These are phyloP conservation scores for Staphylotrichum longicolle DNA, from an alignment of 495 filamentous ascomycete species.

Conservation along the genomic window DNA sequence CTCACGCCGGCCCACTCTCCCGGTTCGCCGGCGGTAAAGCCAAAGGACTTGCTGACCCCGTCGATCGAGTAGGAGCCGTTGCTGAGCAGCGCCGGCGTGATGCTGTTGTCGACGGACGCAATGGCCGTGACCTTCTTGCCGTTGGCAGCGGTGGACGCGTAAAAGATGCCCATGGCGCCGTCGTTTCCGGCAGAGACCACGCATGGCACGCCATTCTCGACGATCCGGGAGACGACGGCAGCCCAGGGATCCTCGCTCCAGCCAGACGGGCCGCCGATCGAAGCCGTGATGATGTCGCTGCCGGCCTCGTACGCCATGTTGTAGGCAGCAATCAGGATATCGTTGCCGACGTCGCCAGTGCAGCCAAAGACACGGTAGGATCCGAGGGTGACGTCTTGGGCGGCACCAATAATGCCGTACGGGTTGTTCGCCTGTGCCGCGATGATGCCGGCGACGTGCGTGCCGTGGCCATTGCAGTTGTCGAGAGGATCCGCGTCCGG, in stretches of 20 bases:
- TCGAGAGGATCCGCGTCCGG: conserved; percentile 50
- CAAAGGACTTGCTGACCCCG: conserved; percentile 32
- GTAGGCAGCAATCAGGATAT: conserved; percentile 56
- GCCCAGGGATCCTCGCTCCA: conserved; percentile 58
- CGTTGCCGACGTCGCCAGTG: conserved; percentile 45
- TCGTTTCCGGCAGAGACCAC: conserved; percentile 57
- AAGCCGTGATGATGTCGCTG: conserved; percentile 59
- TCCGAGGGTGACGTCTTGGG: conserved; percentile 53
- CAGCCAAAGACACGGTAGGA: conserved; percentile 58
- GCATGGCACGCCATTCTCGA: conserved; percentile 54
- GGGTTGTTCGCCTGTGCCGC: conserved; percentile 51
- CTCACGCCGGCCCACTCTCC: conserved; percentile 40
- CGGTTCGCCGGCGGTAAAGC: conserved; percentile 42
- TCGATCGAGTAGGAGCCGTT: conserved; percentile 37
- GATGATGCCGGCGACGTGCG: conserved; percentile 54
- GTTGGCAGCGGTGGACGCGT: conserved; percentile 53
- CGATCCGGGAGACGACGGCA: conserved; percentile 52
- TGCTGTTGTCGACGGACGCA: conserved; percentile 52
- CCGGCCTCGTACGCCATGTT: conserved; percentile 56
- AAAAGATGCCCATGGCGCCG: conserved; percentile 52
- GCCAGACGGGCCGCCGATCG: conserved; percentile 54
- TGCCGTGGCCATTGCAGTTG: conserved; percentile 48
- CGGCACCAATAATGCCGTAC: conserved; percentile 54
- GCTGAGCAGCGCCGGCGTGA: conserved; percentile 42
- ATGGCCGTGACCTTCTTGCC: conserved; percentile 51